Percentiles rank a stretch among this genome's conserved stretches.
phyloP scores from a whole-genome alignment of 2,329 filamentous ascomycete genomes.

The Aspergillus fructus region DNA sequence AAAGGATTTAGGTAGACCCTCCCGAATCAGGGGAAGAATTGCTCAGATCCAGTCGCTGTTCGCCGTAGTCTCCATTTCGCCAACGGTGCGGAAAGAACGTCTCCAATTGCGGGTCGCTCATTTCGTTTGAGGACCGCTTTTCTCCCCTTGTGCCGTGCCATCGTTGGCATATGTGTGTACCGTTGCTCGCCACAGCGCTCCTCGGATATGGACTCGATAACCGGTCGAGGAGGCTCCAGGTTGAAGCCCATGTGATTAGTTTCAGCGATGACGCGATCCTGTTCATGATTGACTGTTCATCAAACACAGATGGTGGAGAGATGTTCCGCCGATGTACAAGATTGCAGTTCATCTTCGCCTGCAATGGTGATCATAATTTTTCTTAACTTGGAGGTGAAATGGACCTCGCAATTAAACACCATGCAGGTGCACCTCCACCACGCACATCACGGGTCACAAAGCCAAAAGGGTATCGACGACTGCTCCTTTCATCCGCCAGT shows the following conservation, averaged over 20 bases:
- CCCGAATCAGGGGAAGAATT: conserved; percentile 12
- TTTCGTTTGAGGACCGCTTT: conserved; percentile 18
- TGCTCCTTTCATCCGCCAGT: conserved; percentile 10
- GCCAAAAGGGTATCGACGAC: neutral
- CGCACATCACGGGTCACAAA: neutral
- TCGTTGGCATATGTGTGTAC: conserved; percentile 19
- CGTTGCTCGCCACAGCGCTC: conserved; percentile 2
- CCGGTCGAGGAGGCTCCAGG: neutral
- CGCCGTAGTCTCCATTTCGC: conserved; percentile 6
- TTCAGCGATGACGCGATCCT: conserved; percentile 2
- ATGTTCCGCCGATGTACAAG: neutral
- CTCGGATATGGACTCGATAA: neutral
- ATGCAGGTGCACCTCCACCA: neutral
- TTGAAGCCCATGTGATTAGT: conserved; percentile 10
- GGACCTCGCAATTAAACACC: conserved; percentile 4
- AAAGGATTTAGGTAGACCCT: conserved; percentile 10
- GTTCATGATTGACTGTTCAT: neutral
- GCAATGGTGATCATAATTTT: conserved; percentile 13
- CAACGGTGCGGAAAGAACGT: conserved; percentile 24
- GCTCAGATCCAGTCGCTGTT: conserved; percentile 7
- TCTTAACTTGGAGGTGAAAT: neutral
- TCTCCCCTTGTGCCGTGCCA: conserved; percentile 19
- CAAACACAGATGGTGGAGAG: neutral
- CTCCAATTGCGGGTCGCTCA: conserved; percentile 22
- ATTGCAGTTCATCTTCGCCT: conserved; percentile 1